phyloP scores from a whole-genome alignment of 192 early-diverging fungal species.

The Cladochytrium replicatum region DNA sequence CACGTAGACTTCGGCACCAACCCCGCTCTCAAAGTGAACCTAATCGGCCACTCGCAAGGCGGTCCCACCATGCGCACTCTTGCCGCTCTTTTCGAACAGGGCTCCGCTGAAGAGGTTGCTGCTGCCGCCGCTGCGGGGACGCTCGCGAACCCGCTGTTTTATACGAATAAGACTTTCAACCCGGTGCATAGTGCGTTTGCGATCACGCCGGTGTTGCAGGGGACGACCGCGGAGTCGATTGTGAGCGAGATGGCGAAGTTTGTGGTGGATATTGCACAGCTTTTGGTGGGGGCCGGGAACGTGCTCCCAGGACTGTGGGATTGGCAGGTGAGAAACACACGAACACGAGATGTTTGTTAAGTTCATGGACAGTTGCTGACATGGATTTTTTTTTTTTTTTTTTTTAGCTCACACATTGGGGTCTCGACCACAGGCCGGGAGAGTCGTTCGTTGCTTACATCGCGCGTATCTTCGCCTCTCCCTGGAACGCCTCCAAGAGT shows the following conservation, averaged over 20 bases:
- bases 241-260: slow-evolving; percentile 1
- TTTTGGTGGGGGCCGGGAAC: slow-evolving; percentile 12
- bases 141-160: slow-evolving; percentile 11
- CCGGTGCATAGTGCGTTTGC: slow-evolving; percentile 6
- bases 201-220: slow-evolving; percentile 9
- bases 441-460: slow-evolving; percentile 9
- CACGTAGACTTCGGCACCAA: not conserved
- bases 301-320: no score
- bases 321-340: no score
- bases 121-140: slow-evolving; percentile 7
- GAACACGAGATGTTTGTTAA: no score
- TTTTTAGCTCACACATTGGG: slow-evolving; percentile 17
- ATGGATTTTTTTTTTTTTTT: slow-evolving; percentile 3
- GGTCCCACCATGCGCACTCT: slow-evolving; percentile 15
- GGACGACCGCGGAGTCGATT: slow-evolving; percentile 10
- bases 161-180: slow-evolving; percentile 11
- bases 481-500: slow-evolving; percentile 6
- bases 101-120: slow-evolving; percentile 6
- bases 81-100: slow-evolving; percentile 5
- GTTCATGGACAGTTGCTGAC: no score
- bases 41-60: slow-evolving; percentile 15
- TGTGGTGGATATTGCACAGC: not conserved
- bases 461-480: slow-evolving; percentile 2
- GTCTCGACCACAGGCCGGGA: slow-evolving; percentile 1
- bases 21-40: slow-evolving; percentile 7